These are phyloP conservation scores for Mucor irregularis DNA, from an alignment of 371 early-diverging fungal genomes.

Conservation along the genomic window DNA sequence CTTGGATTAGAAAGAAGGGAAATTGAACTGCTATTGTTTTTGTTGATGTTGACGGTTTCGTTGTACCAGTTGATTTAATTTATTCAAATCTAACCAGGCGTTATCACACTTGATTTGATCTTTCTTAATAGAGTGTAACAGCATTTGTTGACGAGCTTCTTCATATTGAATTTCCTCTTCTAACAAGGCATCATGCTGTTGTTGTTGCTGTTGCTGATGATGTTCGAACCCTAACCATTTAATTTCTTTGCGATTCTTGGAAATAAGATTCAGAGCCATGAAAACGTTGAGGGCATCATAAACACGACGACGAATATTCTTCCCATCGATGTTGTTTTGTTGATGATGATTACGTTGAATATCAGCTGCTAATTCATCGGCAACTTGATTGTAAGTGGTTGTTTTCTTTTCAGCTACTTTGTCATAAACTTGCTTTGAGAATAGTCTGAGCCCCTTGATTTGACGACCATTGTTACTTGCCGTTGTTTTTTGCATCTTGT, in stretches of 20 bases:
- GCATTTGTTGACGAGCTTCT: constrained; percentile 12
- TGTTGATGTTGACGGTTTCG: constrained; percentile 11
- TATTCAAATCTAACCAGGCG: background rate
- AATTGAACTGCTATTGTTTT: background rate
- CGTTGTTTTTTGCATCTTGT: constrained; percentile 11
- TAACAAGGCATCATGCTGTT: background rate
- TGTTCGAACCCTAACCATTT: constrained; percentile 53
- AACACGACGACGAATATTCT: constrained; percentile 76
- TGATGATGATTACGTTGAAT: constrained; percentile 10
- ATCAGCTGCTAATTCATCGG: constrained; percentile 34
- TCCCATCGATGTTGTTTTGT: constrained; percentile 48
- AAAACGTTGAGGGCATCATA: constrained; percentile 80
- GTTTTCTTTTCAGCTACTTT: constrained; percentile 57
- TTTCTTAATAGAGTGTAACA: constrained; percentile 2
- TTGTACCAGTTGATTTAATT: constrained; percentile 8
- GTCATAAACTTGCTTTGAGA: constrained; percentile 59
- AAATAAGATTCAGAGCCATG: constrained; percentile 69
- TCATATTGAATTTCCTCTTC: constrained; percentile 16
- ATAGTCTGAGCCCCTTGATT: constrained; percentile 52
- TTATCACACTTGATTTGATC: background rate
- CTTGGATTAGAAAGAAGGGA: constrained; percentile 14
- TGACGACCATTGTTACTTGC: constrained; percentile 2
- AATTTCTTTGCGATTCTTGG: constrained; percentile 68
- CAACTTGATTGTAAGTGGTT: constrained; percentile 66
- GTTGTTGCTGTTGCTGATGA: background rate